phyloP scores from a whole-genome alignment of 345 rosid species.

The Punica granatum region DNA sequence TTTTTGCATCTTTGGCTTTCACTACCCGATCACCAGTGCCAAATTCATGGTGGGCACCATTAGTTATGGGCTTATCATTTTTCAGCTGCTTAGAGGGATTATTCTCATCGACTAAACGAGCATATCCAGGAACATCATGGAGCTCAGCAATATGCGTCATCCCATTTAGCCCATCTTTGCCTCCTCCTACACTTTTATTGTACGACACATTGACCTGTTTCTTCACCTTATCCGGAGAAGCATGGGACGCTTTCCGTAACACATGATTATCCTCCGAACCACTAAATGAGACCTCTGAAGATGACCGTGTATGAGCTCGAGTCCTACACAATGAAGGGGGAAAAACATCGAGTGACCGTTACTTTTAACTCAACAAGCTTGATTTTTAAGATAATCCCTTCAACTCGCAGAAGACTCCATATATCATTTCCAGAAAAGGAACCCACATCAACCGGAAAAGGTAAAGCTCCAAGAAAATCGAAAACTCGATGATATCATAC shows the following conservation, averaged over 20 bases:
- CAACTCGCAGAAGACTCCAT: neutral
- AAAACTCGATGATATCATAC: neutral
- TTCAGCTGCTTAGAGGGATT: conserved; percentile 17
- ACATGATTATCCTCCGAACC: conserved; percentile 21
- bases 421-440: neutral
- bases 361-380: conserved; percentile 5
- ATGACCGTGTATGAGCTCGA: conserved; percentile 23
- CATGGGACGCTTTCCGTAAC: conserved; percentile 24
- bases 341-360: neutral
- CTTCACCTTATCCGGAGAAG: conserved; percentile 38
- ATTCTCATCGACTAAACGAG: conserved; percentile 36
- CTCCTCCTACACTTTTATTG: conserved; percentile 27
- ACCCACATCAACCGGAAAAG: neutral
- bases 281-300: conserved; percentile 16
- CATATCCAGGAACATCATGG: conserved; percentile 39
- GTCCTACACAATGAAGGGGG: conserved; percentile 27
- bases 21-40: conserved; percentile 17
- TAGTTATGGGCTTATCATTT: conserved; percentile 20
- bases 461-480: neutral
- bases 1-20: conserved; percentile 21
- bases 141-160: conserved; percentile 36
- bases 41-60: conserved; percentile 15
- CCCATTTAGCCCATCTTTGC: conserved; percentile 38
- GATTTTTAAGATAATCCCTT: neutral
- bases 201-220: conserved; percentile 38